These are phyloP conservation scores for Simmondsia chinensis DNA, from an alignment of 148 eudicot genomes.

Conservation along the genomic window DNA sequence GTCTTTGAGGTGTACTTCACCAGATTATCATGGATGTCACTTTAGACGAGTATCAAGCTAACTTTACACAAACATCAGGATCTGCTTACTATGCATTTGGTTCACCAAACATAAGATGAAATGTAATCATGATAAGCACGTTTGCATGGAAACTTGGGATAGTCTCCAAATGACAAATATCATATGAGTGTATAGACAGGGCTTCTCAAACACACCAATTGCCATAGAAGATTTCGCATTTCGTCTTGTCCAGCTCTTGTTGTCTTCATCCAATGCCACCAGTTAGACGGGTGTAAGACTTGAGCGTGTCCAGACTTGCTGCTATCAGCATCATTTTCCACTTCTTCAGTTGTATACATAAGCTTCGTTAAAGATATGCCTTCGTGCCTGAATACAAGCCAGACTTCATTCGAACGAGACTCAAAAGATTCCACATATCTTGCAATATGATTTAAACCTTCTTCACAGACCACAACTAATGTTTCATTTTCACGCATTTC, in stretches of 20 bases:
- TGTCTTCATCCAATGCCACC: constrained; percentile 98
- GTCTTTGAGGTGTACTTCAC: no score
- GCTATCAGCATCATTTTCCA: constrained; percentile 38
- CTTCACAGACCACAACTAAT: constrained; percentile 37
- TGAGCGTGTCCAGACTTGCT: constrained; percentile 45
- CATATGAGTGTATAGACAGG: no score
- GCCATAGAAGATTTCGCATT: constrained; percentile 69
- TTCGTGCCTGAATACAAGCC: constrained; percentile 96
- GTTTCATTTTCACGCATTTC: constrained; percentile 18
- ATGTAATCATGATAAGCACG: no score
- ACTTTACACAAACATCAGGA: no score
- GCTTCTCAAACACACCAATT: constrained; percentile 47
- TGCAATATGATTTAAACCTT: constrained; percentile 87
- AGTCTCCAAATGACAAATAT: no score
- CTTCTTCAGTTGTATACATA: constrained; percentile 75
- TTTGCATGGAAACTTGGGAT: no score
- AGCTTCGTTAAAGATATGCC: constrained; percentile 92
- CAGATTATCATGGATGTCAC: no score
- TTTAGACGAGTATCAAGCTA: no score
- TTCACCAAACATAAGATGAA: no score
- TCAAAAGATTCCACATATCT: constrained; percentile 96
- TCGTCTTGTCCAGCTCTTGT: constrained; percentile 79
- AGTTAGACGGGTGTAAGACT: constrained; percentile 77
- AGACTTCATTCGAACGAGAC: constrained; percentile 82
- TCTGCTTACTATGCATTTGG: no score